These are phyloP conservation scores for Phlyctochytrium arcticum DNA, from an alignment of 192 early-diverging fungal species.

Conservation along the genomic window DNA sequence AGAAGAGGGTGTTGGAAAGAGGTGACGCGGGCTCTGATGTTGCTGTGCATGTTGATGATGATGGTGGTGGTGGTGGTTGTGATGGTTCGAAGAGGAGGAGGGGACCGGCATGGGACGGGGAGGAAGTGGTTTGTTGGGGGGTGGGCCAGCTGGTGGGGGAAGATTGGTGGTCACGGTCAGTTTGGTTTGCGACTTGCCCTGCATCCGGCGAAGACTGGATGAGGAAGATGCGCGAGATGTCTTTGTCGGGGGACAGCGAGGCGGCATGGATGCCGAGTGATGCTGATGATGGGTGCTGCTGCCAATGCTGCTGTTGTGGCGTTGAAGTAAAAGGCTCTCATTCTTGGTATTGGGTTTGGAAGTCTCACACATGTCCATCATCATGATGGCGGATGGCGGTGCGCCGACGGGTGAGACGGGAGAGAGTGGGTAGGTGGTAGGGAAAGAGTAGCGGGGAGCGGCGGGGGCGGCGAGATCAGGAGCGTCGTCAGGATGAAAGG, in stretches of 20 bases:
- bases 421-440: background rate
- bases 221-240: background rate
- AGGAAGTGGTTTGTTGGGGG: constrained; percentile 10
- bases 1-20: no score
- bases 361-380: background rate
- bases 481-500: no score
- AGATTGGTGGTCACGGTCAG: constrained; percentile 2
- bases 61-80: background rate
- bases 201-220: background rate
- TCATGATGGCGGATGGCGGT: background rate
- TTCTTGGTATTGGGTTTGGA: background rate
- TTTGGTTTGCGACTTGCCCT: background rate
- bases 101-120: constrained; percentile 1
- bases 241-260: background rate
- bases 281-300: background rate
- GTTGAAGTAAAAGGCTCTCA: background rate
- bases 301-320: background rate
- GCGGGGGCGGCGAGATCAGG: no score
- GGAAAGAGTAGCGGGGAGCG: background rate
- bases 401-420: background rate
- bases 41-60: background rate
- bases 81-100: background rate
- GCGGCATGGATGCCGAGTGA: background rate
- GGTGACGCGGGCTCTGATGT: no score
- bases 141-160: constrained; percentile 9